phyloP scores from a whole-genome alignment of 495 filamentous ascomycete species.

The Xylaria grammica region DNA sequence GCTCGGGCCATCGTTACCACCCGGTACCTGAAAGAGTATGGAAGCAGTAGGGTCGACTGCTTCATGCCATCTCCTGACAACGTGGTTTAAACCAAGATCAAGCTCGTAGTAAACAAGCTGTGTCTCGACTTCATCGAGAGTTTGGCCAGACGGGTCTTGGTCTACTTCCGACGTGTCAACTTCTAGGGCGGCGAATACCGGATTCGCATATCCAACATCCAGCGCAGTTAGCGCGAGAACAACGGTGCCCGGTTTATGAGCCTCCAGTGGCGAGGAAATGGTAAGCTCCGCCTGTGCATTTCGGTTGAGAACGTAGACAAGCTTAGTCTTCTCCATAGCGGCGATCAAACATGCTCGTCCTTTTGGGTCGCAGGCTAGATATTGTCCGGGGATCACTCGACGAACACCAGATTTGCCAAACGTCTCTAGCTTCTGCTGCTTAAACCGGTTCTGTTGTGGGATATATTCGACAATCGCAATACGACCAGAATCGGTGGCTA shows the following conservation, averaged over 20 bases:
- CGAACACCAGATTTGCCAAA: constrained; percentile 98
- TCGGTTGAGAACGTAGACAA: constrained; percentile 97
- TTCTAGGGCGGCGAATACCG: constrained; percentile 92
- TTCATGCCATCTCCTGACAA: constrained; percentile 94
- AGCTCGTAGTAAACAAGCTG: constrained; percentile 95
- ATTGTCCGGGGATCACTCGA: constrained; percentile 92
- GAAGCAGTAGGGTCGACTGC: constrained; percentile 88
- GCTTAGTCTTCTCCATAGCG: constrained; percentile 97
- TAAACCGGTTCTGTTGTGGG: constrained; percentile 84
- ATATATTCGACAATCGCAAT: constrained; percentile 94
- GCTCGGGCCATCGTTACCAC: constrained; percentile 90
- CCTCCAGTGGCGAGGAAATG: constrained; percentile 96
- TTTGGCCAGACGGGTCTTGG: constrained; percentile 86
- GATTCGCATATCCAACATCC: constrained; percentile 96
- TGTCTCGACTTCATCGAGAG: constrained; percentile 82
- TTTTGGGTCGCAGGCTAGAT: constrained; percentile 91
- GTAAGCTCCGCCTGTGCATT: constrained; percentile 92
- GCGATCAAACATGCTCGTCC: constrained; percentile 94
- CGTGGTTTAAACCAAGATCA: constrained; percentile 94
- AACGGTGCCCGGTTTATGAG: constrained; percentile 91
- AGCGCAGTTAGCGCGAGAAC: constrained; percentile 85
- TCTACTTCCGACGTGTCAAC: constrained; percentile 92
- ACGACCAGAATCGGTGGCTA: constrained; percentile 93
- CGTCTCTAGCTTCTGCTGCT: constrained; percentile 89
- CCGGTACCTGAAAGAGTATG: constrained; percentile 93